phyloP scores from a whole-genome alignment of 2,329 filamentous ascomycete genomes.

The Emydomyces testavorans region DNA sequence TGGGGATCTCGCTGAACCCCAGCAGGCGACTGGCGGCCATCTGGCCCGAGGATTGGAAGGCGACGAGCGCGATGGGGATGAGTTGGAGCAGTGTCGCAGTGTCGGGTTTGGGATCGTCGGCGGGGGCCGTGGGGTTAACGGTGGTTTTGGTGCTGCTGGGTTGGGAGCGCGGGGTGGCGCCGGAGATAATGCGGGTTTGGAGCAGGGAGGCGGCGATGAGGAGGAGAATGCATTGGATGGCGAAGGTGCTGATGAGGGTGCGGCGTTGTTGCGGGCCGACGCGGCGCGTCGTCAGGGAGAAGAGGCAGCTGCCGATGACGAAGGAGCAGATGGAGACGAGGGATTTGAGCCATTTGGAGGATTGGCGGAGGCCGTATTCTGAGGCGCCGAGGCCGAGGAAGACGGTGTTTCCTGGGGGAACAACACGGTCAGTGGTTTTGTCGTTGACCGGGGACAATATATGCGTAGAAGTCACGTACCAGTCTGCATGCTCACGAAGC shows the following conservation, averaged over 20 bases:
- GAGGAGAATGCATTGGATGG: constrained; percentile 30
- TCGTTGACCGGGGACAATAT: neutral
- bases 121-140: neutral
- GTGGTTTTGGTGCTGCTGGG: constrained; percentile 16
- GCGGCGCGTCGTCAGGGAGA: constrained; percentile 32
- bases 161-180: constrained; percentile 20
- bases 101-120: constrained; percentile 14
- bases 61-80: constrained; percentile 34
- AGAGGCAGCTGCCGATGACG: constrained; percentile 33
- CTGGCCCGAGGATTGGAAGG: constrained; percentile 37
- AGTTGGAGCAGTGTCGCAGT: constrained; percentile 28
- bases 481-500: constrained; percentile 40
- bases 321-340: constrained; percentile 34
- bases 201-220: constrained; percentile 33
- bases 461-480: constrained; percentile 24
- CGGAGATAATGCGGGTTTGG: constrained; percentile 27
- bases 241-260: constrained; percentile 34
- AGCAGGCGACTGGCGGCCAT: constrained; percentile 35
- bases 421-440: neutral
- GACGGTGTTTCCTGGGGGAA: constrained; percentile 35
- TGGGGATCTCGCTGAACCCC: constrained; percentile 36
- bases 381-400: constrained; percentile 38
- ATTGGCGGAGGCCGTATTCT: constrained; percentile 29
- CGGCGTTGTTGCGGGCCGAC: constrained; percentile 27
- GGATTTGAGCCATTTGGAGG: constrained; percentile 37